A percentile compares a stretch with the other conserved stretches of the same genome.
Evolutionary conservation across 345 rosid genomes (phyloP).

Genomic region (Barbarea vulgaris): DNA sequence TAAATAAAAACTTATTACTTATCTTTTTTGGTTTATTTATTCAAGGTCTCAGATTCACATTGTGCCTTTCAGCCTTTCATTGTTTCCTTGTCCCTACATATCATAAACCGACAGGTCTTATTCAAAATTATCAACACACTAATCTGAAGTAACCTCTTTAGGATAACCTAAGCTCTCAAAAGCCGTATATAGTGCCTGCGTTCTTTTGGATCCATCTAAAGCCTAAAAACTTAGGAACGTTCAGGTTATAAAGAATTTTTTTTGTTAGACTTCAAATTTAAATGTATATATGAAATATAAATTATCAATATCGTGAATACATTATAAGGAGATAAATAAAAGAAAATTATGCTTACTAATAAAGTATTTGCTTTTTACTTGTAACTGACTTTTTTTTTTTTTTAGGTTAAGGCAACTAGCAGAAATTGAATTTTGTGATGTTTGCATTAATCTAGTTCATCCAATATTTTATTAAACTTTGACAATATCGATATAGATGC

Average conservation of each 20-base stretch:
- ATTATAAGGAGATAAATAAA: not conserved
- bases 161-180: not conserved
- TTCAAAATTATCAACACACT: conserved; percentile 16
- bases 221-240: not conserved
- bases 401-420: not conserved
- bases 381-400: not conserved
- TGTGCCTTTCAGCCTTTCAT: not conserved
- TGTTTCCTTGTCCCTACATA: conserved; percentile 13
- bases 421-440: not conserved
- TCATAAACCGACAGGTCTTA: conserved; percentile 13
- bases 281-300: not conserved
- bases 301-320: not conserved
- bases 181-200: not conserved
- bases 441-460: too few species aligned
- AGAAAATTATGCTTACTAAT: not conserved
- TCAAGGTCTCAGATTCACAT: not conserved
- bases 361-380: not conserved
- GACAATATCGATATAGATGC: not conserved
- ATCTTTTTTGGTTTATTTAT: not conserved
- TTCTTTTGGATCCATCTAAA: conserved; percentile 12
- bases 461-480: not conserved
- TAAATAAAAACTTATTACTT: not conserved
- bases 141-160: not conserved
- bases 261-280: not conserved
- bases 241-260: too few species aligned